phyloP scores from a whole-genome alignment of 2,329 filamentous ascomycete genomes.

The Ophiostoma piceae region DNA sequence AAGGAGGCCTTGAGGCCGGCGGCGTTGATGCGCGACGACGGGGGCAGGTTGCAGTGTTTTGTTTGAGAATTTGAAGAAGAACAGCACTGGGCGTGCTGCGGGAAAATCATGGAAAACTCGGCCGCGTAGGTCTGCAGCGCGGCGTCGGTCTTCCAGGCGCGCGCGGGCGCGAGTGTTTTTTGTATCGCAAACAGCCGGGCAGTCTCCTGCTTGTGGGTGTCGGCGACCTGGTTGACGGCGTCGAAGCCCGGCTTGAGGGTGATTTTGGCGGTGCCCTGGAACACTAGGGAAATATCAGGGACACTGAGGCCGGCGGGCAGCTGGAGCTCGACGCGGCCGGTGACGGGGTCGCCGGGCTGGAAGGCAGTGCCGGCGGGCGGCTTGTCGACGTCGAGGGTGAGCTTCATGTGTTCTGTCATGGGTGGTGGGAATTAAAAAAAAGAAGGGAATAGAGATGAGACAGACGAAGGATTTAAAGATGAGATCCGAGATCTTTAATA shows the following conservation, averaged over 20 bases:
- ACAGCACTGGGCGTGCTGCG: background rate
- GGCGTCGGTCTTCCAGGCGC: background rate
- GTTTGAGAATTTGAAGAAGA: background rate
- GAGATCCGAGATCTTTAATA: no score
- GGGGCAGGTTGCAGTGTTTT: slow-evolving; percentile 12
- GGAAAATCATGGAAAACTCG: slow-evolving; percentile 5
- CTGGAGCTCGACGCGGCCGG: slow-evolving; percentile 13
- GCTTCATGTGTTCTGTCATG: slow-evolving; percentile 16
- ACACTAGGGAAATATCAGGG: background rate
- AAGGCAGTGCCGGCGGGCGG: slow-evolving; percentile 2
- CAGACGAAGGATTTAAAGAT: no score
- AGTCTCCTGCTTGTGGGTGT: slow-evolving; percentile 1
- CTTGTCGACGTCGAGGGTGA: background rate
- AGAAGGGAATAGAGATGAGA: no score
- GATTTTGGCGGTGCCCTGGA: slow-evolving; percentile 9
- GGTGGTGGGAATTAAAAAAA: no score
- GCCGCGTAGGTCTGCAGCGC: slow-evolving; percentile 7
- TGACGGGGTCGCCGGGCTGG: background rate
- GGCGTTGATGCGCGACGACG: background rate
- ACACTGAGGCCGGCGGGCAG: background rate
- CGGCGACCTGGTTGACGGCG: background rate
- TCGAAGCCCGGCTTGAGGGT: slow-evolving; percentile 16
- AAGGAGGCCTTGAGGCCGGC: background rate
- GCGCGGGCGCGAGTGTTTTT: background rate
- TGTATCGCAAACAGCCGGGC: background rate